phyloP scores from a whole-genome alignment of 2,329 filamentous ascomycete genomes.

The Stromatinia cepivora region DNA sequence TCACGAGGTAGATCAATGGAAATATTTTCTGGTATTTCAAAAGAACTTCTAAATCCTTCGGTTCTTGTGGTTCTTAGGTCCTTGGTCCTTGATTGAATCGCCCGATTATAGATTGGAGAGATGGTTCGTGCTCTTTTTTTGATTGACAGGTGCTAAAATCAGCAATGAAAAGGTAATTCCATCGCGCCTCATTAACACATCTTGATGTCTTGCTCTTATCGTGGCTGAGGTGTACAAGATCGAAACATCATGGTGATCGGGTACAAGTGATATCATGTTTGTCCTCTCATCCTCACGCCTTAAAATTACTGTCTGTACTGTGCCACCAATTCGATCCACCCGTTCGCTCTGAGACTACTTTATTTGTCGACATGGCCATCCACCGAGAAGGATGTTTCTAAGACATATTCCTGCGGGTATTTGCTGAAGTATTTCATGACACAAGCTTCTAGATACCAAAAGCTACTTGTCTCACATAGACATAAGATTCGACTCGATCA shows the following conservation, averaged over 20 bases:
- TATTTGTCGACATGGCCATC: neutral
- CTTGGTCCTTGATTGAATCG: too few relatives aligned
- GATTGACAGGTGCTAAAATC: too few relatives aligned
- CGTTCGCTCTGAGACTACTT: neutral
- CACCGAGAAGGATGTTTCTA: neutral
- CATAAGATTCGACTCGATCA: neutral
- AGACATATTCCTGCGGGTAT: neutral
- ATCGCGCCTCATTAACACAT: neutral
- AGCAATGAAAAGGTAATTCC: neutral
- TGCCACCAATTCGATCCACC: neutral
- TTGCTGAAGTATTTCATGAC: neutral
- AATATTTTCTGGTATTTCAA: neutral
- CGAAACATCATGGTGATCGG: neutral
- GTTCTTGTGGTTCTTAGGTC: too few relatives aligned
- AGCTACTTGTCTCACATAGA: neutral
- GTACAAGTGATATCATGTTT: constrained; percentile 14
- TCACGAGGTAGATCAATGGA: neutral
- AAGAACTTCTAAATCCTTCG: neutral
- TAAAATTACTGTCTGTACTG: neutral
- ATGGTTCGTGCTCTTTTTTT: too few relatives aligned
- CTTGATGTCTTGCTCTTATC: constrained; percentile 9
- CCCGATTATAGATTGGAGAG: too few relatives aligned
- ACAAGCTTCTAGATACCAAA: neutral
- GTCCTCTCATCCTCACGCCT: neutral
- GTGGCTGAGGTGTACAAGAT: constrained; percentile 7